Conservation (phyloP, 2,329 filamentous ascomycete genomes). For the Penicillium italicum region DNA sequence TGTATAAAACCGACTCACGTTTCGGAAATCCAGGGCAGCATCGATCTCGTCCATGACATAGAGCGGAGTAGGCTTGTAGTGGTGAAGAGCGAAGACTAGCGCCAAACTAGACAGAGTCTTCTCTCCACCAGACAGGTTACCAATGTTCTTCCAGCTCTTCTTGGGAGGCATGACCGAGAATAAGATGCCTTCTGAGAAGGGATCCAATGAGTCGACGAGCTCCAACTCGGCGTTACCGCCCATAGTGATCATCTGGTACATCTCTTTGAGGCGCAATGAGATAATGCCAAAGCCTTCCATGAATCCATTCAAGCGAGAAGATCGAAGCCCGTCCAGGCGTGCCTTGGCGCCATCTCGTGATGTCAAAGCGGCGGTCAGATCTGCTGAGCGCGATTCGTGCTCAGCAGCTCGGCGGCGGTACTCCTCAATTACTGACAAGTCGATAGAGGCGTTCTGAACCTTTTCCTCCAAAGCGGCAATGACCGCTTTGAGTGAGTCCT, state of each 20-base stretch:
- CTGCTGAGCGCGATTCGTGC: constrained; percentile 73
- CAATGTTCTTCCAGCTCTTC: constrained; percentile 99
- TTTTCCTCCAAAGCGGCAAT: constrained; percentile 67
- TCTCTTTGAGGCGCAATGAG: constrained; percentile 92
- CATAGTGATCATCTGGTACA: constrained; percentile 99
- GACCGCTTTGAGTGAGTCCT: constrained; percentile 58
- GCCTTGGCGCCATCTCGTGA: constrained; percentile 85
- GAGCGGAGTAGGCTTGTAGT: constrained; percentile 94
- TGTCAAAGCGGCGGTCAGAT: constrained; percentile 72
- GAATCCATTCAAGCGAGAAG: constrained; percentile 88
- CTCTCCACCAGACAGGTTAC: constrained; percentile 91
- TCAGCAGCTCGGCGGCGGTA: constrained; percentile 84
- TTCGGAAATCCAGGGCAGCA: constrained; percentile 93
- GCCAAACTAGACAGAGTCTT: constrained; percentile 93
- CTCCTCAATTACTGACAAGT: constrained; percentile 82
- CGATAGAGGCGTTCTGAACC: constrained; percentile 81
- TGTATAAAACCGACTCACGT: constrained; percentile 62
- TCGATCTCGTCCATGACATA: constrained; percentile 99
- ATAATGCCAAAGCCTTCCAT: constrained; percentile 97
- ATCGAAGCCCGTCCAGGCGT: constrained; percentile 85
- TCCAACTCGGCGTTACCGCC: constrained; percentile 97
- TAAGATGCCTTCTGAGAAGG: constrained; percentile 92
- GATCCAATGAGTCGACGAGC: constrained; percentile 91
- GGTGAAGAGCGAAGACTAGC: constrained; percentile 94
- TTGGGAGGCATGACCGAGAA: constrained; percentile 99